Evolutionary conservation across 1,284 basidiomycete species (phyloP).

Genomic region (Ceratobasidium sp.): DNA sequence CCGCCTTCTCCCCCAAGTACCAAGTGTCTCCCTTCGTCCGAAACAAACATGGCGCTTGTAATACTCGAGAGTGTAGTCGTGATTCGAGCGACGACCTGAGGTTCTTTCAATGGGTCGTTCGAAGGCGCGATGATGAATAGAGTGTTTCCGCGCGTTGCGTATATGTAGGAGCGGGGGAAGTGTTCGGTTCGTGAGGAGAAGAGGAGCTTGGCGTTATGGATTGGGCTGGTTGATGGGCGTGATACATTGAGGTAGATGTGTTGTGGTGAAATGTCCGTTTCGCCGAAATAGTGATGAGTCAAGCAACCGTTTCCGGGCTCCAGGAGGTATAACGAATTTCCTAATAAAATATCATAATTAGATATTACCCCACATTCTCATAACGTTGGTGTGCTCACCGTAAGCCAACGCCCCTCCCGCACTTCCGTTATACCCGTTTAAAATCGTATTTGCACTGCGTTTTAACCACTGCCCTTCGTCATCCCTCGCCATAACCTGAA

Average conservation of each 20-base stretch:
- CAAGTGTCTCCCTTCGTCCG: background rate
- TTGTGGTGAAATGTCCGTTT: slow-evolving; percentile 1
- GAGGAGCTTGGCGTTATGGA: background rate
- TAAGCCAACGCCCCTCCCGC: background rate
- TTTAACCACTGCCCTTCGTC: background rate
- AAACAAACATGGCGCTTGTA: background rate
- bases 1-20: slow-evolving; percentile 9
- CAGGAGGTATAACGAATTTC: slow-evolving; percentile 1
- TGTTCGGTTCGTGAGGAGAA: slow-evolving; percentile 1
- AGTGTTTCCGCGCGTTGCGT: background rate
- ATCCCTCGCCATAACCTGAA: background rate
- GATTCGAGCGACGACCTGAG: slow-evolving; percentile 2
- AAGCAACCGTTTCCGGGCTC: background rate
- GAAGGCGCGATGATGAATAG: slow-evolving; percentile 9
- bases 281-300: slow-evolving; percentile 16
- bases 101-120: background rate
- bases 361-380: background rate
- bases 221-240: background rate
- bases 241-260: background rate
- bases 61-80: background rate
- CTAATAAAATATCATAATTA: background rate
- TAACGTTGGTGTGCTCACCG: background rate
- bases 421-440: background rate
- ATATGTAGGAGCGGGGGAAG: slow-evolving; percentile 9
- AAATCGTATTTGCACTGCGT: background rate